Evolutionary conservation across 257 asterid genomes (phyloP).

Genomic region (Jacaranda copaia): DNA sequence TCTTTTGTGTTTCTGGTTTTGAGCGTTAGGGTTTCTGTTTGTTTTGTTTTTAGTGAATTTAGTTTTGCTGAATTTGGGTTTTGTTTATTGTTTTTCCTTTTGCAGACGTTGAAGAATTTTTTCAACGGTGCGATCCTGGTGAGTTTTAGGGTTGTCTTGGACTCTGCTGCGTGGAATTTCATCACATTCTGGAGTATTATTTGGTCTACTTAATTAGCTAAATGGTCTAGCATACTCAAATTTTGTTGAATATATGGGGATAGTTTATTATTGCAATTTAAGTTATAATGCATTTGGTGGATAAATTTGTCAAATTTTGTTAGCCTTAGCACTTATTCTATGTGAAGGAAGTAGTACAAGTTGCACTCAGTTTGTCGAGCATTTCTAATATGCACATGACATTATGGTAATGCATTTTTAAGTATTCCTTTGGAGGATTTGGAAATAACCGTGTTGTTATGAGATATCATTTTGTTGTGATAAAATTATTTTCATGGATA

Average conservation of each 20-base stretch:
- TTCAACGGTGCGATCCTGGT: constrained; percentile 65
- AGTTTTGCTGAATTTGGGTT: constrained; percentile 37
- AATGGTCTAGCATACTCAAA: not conserved
- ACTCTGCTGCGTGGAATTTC: not conserved
- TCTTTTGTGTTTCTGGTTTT: not conserved
- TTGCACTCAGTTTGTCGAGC: constrained; percentile 21
- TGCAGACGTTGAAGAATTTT: constrained; percentile 58
- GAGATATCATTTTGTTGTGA: constrained; percentile 9
- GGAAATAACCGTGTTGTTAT: not conserved
- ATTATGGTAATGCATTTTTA: constrained; percentile 21
- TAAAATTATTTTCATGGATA: not conserved
- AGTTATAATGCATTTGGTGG: constrained; percentile 1
- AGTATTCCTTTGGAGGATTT: not conserved
- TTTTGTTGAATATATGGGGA: constrained; percentile 30
- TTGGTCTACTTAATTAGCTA: constrained; percentile 28
- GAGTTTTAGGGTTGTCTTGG: constrained; percentile 36
- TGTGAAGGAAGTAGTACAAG: constrained; percentile 20
- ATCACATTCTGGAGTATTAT: constrained; percentile 20
- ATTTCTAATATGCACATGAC: not conserved
- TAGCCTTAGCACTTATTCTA: constrained; percentile 5
- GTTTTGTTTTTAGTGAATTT: constrained; percentile 27
- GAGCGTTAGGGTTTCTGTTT: constrained; percentile 43
- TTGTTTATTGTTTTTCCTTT: constrained; percentile 14
- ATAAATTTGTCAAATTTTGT: constrained; percentile 13
- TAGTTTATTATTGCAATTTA: not conserved